Evolutionary conservation across 345 rosid species (phyloP).

Genomic region (Linum usitatissimum): DNA sequence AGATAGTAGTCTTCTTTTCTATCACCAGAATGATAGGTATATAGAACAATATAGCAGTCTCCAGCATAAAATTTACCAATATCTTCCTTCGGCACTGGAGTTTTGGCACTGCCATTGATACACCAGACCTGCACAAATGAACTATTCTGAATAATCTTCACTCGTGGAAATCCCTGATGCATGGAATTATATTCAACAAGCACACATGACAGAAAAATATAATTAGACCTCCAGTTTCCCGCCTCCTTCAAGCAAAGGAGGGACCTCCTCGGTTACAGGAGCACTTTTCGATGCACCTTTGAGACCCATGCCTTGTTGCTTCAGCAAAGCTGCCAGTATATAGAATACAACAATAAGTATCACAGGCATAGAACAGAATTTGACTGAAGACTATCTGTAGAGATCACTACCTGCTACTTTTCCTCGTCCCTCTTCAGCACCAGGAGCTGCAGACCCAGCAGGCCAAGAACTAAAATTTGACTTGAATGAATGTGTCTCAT

Average conservation of each 20-base stretch:
- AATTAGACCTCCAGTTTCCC: slow-evolving; percentile 88
- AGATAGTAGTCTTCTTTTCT: slow-evolving; percentile 91
- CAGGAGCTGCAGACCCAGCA: slow-evolving; percentile 64
- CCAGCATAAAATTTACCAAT: slow-evolving; percentile 88
- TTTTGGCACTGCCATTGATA: slow-evolving; percentile 72
- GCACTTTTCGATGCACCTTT: slow-evolving; percentile 66
- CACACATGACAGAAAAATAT: slow-evolving; percentile 12
- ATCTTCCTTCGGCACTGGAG: slow-evolving; percentile 61
- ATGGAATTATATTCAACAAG: slow-evolving; percentile 4
- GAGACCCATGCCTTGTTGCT: slow-evolving; percentile 89
- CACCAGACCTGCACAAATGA: slow-evolving; percentile 63
- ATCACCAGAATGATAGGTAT: slow-evolving; percentile 84
- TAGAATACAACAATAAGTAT: slow-evolving; percentile 12
- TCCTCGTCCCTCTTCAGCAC: slow-evolving; percentile 93
- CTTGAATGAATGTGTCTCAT: slow-evolving; percentile 86
- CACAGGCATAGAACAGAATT: slow-evolving; percentile 2
- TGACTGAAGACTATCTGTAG: slow-evolving; percentile 11
- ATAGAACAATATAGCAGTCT: slow-evolving; percentile 88
- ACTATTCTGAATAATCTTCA: slow-evolving; percentile 1
- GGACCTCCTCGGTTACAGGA: slow-evolving; percentile 80
- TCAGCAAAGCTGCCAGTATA: slow-evolving; percentile 58
- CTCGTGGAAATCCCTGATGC: slow-evolving; percentile 3
- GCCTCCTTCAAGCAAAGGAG: slow-evolving; percentile 89
- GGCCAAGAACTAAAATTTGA: slow-evolving; percentile 96
- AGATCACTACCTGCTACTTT: slow-evolving; percentile 81